A percentile compares a stretch with the other conserved stretches of the same genome.
Evolutionary conservation across 2,329 filamentous ascomycete species (phyloP).

Genomic region (Phaeosphaeriaceae sp.): DNA sequence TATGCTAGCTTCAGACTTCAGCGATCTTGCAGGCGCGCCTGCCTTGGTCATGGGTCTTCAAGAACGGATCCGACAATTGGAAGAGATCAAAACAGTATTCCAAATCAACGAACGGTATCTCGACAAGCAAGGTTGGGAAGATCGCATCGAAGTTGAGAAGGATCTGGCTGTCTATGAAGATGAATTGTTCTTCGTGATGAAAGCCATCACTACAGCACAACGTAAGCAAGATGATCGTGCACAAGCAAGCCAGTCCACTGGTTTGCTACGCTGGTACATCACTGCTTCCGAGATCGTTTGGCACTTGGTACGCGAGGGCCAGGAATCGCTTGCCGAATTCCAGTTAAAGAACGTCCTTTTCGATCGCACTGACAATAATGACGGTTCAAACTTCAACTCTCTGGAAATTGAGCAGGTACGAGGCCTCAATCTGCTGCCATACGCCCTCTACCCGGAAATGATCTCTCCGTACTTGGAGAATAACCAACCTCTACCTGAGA

Average conservation of each 20-base stretch:
- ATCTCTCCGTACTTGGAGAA: conserved; percentile 84
- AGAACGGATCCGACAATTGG: conserved; percentile 88
- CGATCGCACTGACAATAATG: conserved; percentile 93
- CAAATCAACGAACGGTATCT: conserved; percentile 88
- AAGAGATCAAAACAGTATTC: conserved; percentile 96
- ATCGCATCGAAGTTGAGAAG: conserved; percentile 84
- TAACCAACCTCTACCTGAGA: conserved; percentile 61
- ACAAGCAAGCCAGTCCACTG: conserved; percentile 72
- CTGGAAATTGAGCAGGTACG: conserved; percentile 87
- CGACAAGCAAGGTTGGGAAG: conserved; percentile 89
- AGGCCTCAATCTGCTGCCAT: conserved; percentile 86
- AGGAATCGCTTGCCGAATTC: conserved; percentile 88
- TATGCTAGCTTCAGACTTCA: conserved; percentile 98
- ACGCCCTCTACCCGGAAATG: conserved; percentile 95
- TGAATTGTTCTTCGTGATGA: conserved; percentile 99
- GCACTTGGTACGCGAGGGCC: conserved; percentile 89
- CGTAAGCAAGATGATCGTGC: conserved; percentile 75
- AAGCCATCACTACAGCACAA: conserved; percentile 96
- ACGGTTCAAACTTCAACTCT: conserved; percentile 93
- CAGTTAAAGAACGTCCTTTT: conserved; percentile 91
- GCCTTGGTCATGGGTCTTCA: conserved; percentile 92
- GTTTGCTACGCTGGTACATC: conserved; percentile 88
- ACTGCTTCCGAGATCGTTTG: conserved; percentile 95
- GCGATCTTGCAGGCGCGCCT: conserved; percentile 89
- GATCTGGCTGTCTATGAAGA: conserved; percentile 91